A percentile compares a stretch with the other conserved stretches of the same genome.
Conservation (phyloP, 2,329 filamentous ascomycete species). For the Ciborinia camelliae region DNA sequence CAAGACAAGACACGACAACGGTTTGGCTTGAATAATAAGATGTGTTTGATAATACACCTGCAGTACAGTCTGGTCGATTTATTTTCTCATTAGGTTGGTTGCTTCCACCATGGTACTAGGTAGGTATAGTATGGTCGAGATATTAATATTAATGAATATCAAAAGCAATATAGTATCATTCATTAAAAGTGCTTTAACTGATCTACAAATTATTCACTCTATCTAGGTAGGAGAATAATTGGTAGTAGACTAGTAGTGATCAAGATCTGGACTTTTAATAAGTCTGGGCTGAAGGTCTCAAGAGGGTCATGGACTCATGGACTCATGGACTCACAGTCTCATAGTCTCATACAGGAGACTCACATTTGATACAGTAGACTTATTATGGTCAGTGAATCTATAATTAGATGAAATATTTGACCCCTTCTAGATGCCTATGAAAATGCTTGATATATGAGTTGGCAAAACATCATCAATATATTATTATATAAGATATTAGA, state of each 20-base stretch:
- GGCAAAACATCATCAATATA: constrained; percentile 1
- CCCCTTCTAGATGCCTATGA: neutral
- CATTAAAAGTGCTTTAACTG: neutral
- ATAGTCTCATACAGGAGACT: no score
- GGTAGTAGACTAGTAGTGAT: neutral
- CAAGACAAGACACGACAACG: no score
- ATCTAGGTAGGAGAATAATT: neutral
- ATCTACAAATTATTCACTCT: constrained; percentile 6
- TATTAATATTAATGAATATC: neutral
- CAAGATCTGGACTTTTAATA: constrained; percentile 11
- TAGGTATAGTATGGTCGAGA: no score
- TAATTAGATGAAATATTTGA: constrained; percentile 8
- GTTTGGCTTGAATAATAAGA: no score
- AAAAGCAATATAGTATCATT: neutral
- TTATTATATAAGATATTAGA: no score
- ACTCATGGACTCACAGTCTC: no score
- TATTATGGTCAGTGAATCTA: constrained; percentile 1
- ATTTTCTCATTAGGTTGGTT: no score
- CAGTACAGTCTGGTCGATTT: no score
- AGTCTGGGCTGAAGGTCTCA: neutral
- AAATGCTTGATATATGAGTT: neutral
- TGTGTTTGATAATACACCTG: no score
- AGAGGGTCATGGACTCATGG: no score
- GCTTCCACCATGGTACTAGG: no score
- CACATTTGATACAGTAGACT: no score